These are phyloP conservation scores for Akanthomyces dipterigenus DNA, from an alignment of 2,329 filamentous ascomycete genomes.

Conservation along the genomic window DNA sequence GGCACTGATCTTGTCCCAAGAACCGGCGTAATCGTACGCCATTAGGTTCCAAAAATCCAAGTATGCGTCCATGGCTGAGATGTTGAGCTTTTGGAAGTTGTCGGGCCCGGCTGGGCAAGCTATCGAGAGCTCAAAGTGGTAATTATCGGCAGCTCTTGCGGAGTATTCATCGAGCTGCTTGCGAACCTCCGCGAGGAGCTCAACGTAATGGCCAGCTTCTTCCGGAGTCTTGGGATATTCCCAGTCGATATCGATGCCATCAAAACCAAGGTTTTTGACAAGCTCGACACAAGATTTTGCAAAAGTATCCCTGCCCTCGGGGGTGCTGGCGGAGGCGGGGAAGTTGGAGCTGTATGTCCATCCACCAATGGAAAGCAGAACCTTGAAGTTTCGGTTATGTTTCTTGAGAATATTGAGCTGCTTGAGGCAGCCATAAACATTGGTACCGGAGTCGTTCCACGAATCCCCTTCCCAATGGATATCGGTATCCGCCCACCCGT, in stretches of 20 bases:
- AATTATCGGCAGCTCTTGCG: conserved; percentile 30
- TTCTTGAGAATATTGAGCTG: conserved; percentile 81
- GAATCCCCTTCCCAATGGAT: conserved; percentile 65
- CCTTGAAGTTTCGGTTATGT: conserved; percentile 73
- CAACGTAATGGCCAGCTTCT: conserved; percentile 53
- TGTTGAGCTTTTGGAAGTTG: conserved; percentile 56
- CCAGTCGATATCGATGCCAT: conserved; percentile 64
- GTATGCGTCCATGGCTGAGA: conserved; percentile 57
- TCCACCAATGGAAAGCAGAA: conserved; percentile 80
- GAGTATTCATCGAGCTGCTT: conserved; percentile 52
- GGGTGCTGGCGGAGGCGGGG: conserved; percentile 63
- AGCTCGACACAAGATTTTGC: conserved; percentile 67
- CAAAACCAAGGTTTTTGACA: conserved; percentile 74
- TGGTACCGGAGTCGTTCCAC: conserved; percentile 66
- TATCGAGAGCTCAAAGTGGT: conserved; percentile 59
- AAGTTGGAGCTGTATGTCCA: conserved; percentile 92
- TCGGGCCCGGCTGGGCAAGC: conserved; percentile 56
- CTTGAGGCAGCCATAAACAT: conserved; percentile 84
- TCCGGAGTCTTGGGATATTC: conserved; percentile 52
- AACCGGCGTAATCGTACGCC: conserved; percentile 84
- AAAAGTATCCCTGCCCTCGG: conserved; percentile 62
- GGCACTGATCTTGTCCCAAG: conserved; percentile 65
- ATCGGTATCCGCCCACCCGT: conserved; percentile 61
- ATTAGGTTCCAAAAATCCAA: conserved; percentile 77
- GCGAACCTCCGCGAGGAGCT: conserved; percentile 51